Base-by-base conservation (phyloP, 2,329 filamentous ascomycete genomes). In the Periconia macrospinosa region DNA sequence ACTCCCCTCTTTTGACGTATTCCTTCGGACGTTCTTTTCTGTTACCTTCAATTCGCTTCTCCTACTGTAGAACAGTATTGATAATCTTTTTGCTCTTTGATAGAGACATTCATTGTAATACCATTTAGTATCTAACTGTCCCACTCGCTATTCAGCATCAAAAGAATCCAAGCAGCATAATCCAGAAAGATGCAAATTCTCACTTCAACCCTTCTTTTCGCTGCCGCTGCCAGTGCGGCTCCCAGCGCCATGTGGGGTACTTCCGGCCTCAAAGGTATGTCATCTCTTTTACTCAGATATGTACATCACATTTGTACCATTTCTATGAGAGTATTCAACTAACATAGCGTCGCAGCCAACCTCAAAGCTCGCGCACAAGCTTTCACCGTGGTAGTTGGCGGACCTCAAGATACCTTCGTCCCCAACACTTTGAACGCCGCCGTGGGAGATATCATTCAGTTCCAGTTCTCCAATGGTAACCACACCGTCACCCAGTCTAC, bases 401-500 rank as follows among this genome's bases (percentile, higher is more conserved):
- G 68, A 1, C 61, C 61, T 0, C 68, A 71, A 52, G 61, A 65
- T 33, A 67, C 62, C 0, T 71, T 69, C 46, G 54, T 63, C 6
- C 68, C 68, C 18, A 68, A 71, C 56, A 55, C 56, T 9, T 45
- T 70, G 37, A 55, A 51, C 23, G 67, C 63, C 9, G 47, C 47
- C 15, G 47, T 49, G 6, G 47, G 47, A 17, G 47, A 49, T 19
- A 40, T 49, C 15, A 40, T 49, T n/a, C 47, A 49, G 27, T 49
- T 49, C 40, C 47, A 49, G 19, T 71, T 71, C 55, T 61, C 55
- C 47, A 68, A 68, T 23, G 68, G 67, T 11, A 70, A 69, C 52
- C 68, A 71, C 53, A 70, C 68, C 9, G 66, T 67, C 9, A 70
- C 68, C 0, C 66, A 71, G 42, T 64, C 60, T 9, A 62, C 67